Evolutionary conservation across 768 basidiomycete species (phyloP), one percentile per base, ranked within the genome.

Genomic region (Wakefieldia striispora): DNA sequence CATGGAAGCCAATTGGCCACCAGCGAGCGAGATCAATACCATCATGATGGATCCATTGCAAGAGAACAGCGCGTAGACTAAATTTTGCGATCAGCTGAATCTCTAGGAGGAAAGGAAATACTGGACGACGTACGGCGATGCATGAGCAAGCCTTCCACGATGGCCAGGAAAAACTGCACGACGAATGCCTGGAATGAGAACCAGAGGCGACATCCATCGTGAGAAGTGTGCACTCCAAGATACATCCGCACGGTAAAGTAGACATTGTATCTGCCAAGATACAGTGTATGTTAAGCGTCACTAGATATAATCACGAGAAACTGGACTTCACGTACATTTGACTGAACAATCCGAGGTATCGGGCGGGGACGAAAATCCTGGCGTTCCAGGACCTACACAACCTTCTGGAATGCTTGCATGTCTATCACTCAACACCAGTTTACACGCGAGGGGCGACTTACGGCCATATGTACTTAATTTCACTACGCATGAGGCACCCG

Each of bases 31-130:
- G 11, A 54, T 8, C 23, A 62, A 41, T 13, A 57, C 2, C 23
- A 39, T 34, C 36, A 53, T 20, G 12, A 64, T 43, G 23, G 35
- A 23, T 10, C 24, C 38, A 37, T 31, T 48, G 4, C 42, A 14
- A 0, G 24, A 20, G 47, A 56, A 64, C 9, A 64, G 53, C 0
- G 53, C 52, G 23, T 64, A 56, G 17, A 64, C 63, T 64, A 21
- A 8, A 20, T 19, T 7, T 12, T 13, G 7, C 6, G 10, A 31
- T 47, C 21, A 47, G 47, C 17, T 24, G 1, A 49, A 10, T 14
- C 2, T 16, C 20, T 8, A 13, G 0, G 27, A 4, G 12, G 20
- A 39, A 6, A 6, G 2, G 29, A 10, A 26, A 27, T 7, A 8
- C 20, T 21, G 12, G 20, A 17, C 5, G 2, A 40, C 60, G 13